Base-by-base conservation (phyloP, 208 protist genomes). In the Phytomonas sp. region DNA sequence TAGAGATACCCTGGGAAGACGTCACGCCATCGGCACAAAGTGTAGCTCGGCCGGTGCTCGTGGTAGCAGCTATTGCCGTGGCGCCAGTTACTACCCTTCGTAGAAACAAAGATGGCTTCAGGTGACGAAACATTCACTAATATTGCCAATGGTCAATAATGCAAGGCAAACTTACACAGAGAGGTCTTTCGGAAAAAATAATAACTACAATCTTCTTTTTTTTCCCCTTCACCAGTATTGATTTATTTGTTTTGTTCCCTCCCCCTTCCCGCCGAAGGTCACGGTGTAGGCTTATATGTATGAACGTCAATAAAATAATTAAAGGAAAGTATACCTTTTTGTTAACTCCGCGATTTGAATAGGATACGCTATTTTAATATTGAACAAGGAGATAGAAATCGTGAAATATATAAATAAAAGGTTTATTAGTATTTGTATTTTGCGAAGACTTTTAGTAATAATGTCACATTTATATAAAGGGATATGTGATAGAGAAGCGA, bases 81-180 rank as follows among this genome's bases (percentile, higher is more conserved):
- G 16, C 45, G 23, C 19, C 23, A 26, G 19, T 1, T 26, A 56
- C 45, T 23, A 6, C 45, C 19, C 45, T 56, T 56, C 45, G 45
- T 6, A 56, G 45, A 56, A 56, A 56, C 26, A 56, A 56, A 56
- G 45, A 56, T 56, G 45, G 45, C 45, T 56, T 56, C 45, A 56
- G 45, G 45, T 56, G 19, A 56, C 45, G 45, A 56, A 56, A 56
- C 45, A 56, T 56, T 26, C 19, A 26, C 45, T 56, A 56, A 23
- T 56, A 56, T 26, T 26, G 19, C 23, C 45, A 56, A 56, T 56
- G 23, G 19, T 23, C 19, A 26, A 56, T 56, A 26, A 23, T 23
- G 26, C 16, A 56, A 56, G 45, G 5, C 45, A 26, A 26, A 56
- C 26, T 56, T 56, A 56, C 45, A 26, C 8, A 56, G 19, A 56